These are phyloP conservation scores for Boletus subparvulus DNA, from an alignment of 768 basidiomycete species.

Conservation along the genomic window DNA sequence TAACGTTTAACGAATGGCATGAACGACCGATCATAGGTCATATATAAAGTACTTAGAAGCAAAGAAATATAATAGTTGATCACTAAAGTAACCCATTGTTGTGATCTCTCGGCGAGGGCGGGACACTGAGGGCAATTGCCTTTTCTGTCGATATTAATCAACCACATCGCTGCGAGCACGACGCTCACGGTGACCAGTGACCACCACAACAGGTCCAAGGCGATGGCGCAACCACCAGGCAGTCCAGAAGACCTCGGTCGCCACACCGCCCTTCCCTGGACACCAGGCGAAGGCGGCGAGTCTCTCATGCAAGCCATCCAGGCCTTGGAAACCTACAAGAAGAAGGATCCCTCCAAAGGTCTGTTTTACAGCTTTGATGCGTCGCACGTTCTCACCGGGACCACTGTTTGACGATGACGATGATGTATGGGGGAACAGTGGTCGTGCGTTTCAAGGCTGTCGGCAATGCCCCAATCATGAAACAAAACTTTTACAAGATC, in stretches of 20 bases:
- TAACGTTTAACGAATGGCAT: background rate
- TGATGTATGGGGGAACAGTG: slow-evolving; percentile 48
- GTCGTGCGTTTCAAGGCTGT: slow-evolving; percentile 97
- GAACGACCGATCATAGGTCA: background rate
- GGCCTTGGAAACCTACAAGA: slow-evolving; percentile 84
- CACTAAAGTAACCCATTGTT: background rate
- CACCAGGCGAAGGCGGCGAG: slow-evolving; percentile 33
- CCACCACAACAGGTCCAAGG: slow-evolving; percentile 7
- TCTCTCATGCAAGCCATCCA: slow-evolving; percentile 51
- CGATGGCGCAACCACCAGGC: slow-evolving; percentile 31
- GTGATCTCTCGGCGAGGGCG: background rate
- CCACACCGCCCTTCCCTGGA: slow-evolving; percentile 32
- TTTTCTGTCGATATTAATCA: slow-evolving; percentile 5
- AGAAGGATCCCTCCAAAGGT: slow-evolving; percentile 83
- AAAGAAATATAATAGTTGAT: background rate
- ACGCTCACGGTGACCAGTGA: slow-evolving; percentile 1
- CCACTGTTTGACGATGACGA: background rate
- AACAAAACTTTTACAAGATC: slow-evolving; percentile 98
- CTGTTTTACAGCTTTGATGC: background rate
- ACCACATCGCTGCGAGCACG: background rate
- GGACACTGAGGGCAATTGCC: background rate
- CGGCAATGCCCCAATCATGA: slow-evolving; percentile 98
- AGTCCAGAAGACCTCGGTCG: slow-evolving; percentile 37
- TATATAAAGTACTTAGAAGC: background rate
- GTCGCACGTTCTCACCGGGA: background rate